phyloP scores from a whole-genome alignment of 768 basidiomycete genomes.

The Leccinum rimulosum region DNA sequence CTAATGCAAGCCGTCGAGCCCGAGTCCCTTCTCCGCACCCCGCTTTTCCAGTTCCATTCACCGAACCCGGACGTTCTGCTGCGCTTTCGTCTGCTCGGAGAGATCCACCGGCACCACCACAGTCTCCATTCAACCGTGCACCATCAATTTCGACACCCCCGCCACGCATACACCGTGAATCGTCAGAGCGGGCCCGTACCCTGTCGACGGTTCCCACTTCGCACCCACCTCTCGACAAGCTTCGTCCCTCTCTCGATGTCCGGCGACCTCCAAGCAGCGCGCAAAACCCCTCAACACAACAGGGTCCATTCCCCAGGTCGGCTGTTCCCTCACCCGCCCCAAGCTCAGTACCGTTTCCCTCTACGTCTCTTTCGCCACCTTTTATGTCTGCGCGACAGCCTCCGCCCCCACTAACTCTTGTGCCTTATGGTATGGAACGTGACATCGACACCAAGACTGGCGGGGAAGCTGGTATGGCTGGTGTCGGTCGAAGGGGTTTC shows the following conservation, averaged over 20 bases:
- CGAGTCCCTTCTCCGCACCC: slow-evolving; percentile 9
- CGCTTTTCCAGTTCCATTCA: slow-evolving; percentile 11
- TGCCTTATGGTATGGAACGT: slow-evolving; percentile 11
- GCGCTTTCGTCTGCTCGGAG: slow-evolving; percentile 14
- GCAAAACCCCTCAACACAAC: slow-evolving; percentile 5
- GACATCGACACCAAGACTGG: slow-evolving; percentile 70
- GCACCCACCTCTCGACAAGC: slow-evolving; percentile 18
- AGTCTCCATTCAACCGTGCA: slow-evolving; percentile 6
- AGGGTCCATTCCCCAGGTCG: slow-evolving; percentile 4
- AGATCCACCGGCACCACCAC: slow-evolving; percentile 12
- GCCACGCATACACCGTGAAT: slow-evolving; percentile 10
- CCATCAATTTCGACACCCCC: slow-evolving; percentile 12
- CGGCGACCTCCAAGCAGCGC: slow-evolving; percentile 17
- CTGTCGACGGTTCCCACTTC: slow-evolving; percentile 16
- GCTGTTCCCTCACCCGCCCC: slow-evolving; percentile 10
- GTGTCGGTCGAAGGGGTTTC: slow-evolving; percentile 84
- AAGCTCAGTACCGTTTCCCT: slow-evolving; percentile 17
- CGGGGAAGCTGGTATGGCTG: slow-evolving; percentile 85
- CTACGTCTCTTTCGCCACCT: slow-evolving; percentile 2
- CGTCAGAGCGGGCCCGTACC: slow-evolving; percentile 17
- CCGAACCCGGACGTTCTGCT: slow-evolving; percentile 17
- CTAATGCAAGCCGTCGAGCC: slow-evolving; percentile 11
- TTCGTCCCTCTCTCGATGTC: slow-evolving; percentile 12
- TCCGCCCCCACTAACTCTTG: slow-evolving; percentile 17
- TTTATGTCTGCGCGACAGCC: slow-evolving; percentile 18